Base-by-base conservation (phyloP, 805 yeast species). In the Tetrapisispora namnaoensis region DNA sequence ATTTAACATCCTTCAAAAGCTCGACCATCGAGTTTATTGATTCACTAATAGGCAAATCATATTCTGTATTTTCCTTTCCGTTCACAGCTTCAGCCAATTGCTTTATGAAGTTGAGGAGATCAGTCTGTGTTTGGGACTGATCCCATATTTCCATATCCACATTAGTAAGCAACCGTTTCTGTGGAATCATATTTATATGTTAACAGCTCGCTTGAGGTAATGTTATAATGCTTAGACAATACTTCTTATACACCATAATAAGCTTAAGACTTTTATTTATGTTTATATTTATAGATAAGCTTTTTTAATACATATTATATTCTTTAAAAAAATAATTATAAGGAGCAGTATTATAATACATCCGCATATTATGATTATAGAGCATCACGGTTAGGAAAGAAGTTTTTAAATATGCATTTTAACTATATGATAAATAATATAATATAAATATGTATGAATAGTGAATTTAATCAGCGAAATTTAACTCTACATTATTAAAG, bases 101-200 rank as follows among this genome's bases (percentile, higher is more conserved):
- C 18, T 63, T 64, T 1, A 89, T 72, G 58, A 86, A 89, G 0
- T 58, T 60, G 3, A 84, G 52, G 1, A 91, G 54, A 3, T 69
- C 71, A 0, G 63, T 53, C 59, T 78, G 78, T 0, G 84, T 75
- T 2, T 63, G 53, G 8, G 87, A 77, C 0, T 53, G 63, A 16
- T 66, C 60, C 82, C 95, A 91, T 47, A 69, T 61, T 11, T 69
- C 72, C 57, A 91, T 61, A 61, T 91, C 98, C 0, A 73, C 72
- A 0, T 67, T 61, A 1, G 80, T 76, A 10, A 77, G 55, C 9
- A 87, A 72, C 49, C 89, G 65, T 56, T 74, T 71, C 11, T 63
- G 61, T 1, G 75, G 75, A 5, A 43, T 34, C 53, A 52, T 53
- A 28, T 14, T 46, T 14, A 24, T 22, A 9, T 42, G 11, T 21